Evolutionary conservation across 2,329 filamentous ascomycete genomes (phyloP).

Genomic region (Pleoardoris graminearum): DNA sequence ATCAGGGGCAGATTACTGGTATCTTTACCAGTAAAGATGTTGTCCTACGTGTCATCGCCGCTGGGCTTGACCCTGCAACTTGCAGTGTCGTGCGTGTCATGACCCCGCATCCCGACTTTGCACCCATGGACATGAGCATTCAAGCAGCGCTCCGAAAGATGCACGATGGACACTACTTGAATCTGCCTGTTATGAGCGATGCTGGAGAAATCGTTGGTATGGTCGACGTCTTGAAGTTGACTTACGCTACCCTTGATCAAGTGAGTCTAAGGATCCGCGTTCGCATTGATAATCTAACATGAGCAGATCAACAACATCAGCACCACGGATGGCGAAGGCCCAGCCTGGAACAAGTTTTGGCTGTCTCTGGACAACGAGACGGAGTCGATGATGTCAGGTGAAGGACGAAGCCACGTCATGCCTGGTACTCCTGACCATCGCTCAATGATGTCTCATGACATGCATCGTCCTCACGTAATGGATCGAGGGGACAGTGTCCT

Average conservation of each 20-base stretch:
- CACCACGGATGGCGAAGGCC: slow-evolving; percentile 85
- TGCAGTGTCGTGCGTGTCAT: slow-evolving; percentile 99
- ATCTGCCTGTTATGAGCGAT: slow-evolving; percentile 98
- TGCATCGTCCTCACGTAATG: slow-evolving; percentile 58
- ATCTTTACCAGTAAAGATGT: slow-evolving; percentile 99
- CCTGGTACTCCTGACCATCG: slow-evolving; percentile 69
- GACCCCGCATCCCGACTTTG: slow-evolving; percentile 98
- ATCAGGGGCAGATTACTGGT: slow-evolving; percentile 95
- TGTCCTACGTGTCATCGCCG: slow-evolving; percentile 94
- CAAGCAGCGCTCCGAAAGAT: slow-evolving; percentile 98
- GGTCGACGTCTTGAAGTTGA: slow-evolving; percentile 98
- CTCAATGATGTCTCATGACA: slow-evolving; percentile 81
- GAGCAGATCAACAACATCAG: slow-evolving; percentile 82
- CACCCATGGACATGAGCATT: slow-evolving; percentile 98
- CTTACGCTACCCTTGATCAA: slow-evolving; percentile 96
- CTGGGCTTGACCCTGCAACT: slow-evolving; percentile 87
- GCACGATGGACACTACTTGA: slow-evolving; percentile 98
- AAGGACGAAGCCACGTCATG: slow-evolving; percentile 70
- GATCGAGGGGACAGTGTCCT: slow-evolving; percentile 83
- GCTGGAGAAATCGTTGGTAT: slow-evolving; percentile 97
- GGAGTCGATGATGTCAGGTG: slow-evolving; percentile 94
- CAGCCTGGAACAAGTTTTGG: slow-evolving; percentile 99
- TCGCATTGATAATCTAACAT: slow-evolving; percentile 14
- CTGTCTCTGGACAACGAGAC: slow-evolving; percentile 92
- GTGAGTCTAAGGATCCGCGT: slow-evolving; percentile 53